Evolutionary conservation across 2,329 filamentous ascomycete genomes (phyloP).

Genomic region (Trichophyton mentagrophytes): DNA sequence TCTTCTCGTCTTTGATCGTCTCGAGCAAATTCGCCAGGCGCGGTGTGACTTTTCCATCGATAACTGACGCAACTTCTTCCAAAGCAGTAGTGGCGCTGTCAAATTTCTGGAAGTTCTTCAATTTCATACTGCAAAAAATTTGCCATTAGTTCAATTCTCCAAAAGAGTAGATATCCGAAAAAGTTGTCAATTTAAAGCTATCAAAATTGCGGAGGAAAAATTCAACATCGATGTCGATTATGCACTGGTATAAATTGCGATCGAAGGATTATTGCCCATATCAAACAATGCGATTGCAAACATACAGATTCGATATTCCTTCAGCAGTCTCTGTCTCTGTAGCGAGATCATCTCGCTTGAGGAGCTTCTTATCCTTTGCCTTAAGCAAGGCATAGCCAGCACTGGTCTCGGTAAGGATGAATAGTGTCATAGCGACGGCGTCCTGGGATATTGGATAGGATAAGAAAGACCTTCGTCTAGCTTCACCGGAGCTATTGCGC

Average conservation of each 20-base stretch:
- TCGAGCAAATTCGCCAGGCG: constrained; percentile 72
- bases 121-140: constrained; percentile 54
- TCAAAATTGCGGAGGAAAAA: background rate
- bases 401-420: constrained; percentile 87
- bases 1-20: constrained; percentile 92
- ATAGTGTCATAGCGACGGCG: constrained; percentile 59
- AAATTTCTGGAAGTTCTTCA: constrained; percentile 97
- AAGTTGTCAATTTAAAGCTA: background rate
- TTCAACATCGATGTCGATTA: too few relatives aligned
- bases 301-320: constrained; percentile 74
- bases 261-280: background rate
- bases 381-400: constrained; percentile 98
- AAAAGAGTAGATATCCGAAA: background rate
- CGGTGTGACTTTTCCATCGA: constrained; percentile 89
- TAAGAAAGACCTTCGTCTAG: background rate
- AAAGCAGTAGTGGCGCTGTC: constrained; percentile 82
- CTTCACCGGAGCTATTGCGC: background rate
- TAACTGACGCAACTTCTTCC: constrained; percentile 76
- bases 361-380: constrained; percentile 94
- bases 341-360: constrained; percentile 72
- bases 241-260: too few relatives aligned
- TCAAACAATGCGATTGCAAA: constrained; percentile 16
- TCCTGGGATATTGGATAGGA: background rate
- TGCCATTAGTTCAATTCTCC: constrained; percentile 6
- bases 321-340: constrained; percentile 67